These are phyloP conservation scores for Fusarium pininemorale DNA, from an alignment of 2,329 filamentous ascomycete genomes.

Conservation along the genomic window DNA sequence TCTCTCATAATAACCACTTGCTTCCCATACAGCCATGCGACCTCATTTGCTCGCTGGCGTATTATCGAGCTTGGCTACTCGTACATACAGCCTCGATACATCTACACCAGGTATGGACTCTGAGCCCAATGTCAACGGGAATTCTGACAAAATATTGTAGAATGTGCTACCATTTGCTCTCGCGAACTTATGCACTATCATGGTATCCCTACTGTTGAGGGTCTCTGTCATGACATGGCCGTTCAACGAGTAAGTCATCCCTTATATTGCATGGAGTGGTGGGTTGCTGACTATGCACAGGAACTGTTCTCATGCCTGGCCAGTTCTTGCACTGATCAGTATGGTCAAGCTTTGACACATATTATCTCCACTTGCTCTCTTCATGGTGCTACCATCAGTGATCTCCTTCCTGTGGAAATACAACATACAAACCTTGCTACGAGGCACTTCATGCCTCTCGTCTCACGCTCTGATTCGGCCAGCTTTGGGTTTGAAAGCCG, in stretches of 20 bases:
- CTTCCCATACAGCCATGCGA: constrained; percentile 36
- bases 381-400: constrained; percentile 41
- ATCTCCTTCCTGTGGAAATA: constrained; percentile 46
- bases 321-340: constrained; percentile 41
- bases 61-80: constrained; percentile 16
- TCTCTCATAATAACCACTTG: constrained; percentile 26
- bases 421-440: constrained; percentile 16
- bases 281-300: constrained; percentile 36
- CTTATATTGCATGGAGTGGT: neutral
- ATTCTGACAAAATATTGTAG: constrained; percentile 10
- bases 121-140: neutral
- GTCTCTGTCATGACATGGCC: constrained; percentile 31
- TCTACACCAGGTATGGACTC: constrained; percentile 20
- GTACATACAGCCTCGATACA: neutral
- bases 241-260: constrained; percentile 38
- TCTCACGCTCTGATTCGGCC: constrained; percentile 2
- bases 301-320: constrained; percentile 46
- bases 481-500: constrained; percentile 30
- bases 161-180: constrained; percentile 33
- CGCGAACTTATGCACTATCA: constrained; percentile 15
- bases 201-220: neutral
- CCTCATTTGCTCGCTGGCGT: constrained; percentile 5
- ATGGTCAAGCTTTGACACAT: constrained; percentile 44
- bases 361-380: constrained; percentile 41
- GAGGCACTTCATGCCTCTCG: constrained; percentile 9